Percentiles rank a stretch among this genome's conserved stretches.
Evolutionary conservation across 2,329 filamentous ascomycete species (phyloP).

Genomic region (Tolypocladium paradoxum): DNA sequence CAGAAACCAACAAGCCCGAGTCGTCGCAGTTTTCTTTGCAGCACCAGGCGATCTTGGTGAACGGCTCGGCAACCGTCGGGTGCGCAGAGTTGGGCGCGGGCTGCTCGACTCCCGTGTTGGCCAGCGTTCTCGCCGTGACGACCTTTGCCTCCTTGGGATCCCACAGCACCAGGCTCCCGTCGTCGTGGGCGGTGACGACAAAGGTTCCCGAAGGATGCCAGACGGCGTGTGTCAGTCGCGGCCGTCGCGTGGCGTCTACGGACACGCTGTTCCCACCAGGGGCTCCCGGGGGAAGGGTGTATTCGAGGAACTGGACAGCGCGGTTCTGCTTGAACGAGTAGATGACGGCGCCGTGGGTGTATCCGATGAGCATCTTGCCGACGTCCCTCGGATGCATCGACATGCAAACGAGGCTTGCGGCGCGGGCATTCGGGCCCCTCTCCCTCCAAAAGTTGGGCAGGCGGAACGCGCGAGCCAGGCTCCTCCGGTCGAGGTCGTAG

Average conservation of each 20-base stretch:
- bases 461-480: constrained; percentile 58
- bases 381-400: constrained; percentile 86
- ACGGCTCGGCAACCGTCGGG: constrained; percentile 58
- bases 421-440: constrained; percentile 54
- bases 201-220: constrained; percentile 97
- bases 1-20: constrained; percentile 77
- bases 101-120: constrained; percentile 62
- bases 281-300: constrained; percentile 69
- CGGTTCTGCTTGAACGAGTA: constrained; percentile 93
- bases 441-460: constrained; percentile 82
- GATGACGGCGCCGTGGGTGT: constrained; percentile 73
- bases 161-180: constrained; percentile 89
- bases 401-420: constrained; percentile 57
- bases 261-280: constrained; percentile 66
- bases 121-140: constrained; percentile 71
- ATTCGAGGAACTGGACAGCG: constrained; percentile 69
- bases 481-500: constrained; percentile 83
- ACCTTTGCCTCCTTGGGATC: constrained; percentile 81
- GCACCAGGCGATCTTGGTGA: constrained; percentile 79
- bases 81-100: constrained; percentile 41
- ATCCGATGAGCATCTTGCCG: constrained; percentile 84
- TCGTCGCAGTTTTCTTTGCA: constrained; percentile 91
- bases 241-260: constrained; percentile 53
- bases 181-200: constrained; percentile 75
- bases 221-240: constrained; percentile 68